Conservation (phyloP, 305 asterid genomes). For the Fraxinus sp. region DNA sequence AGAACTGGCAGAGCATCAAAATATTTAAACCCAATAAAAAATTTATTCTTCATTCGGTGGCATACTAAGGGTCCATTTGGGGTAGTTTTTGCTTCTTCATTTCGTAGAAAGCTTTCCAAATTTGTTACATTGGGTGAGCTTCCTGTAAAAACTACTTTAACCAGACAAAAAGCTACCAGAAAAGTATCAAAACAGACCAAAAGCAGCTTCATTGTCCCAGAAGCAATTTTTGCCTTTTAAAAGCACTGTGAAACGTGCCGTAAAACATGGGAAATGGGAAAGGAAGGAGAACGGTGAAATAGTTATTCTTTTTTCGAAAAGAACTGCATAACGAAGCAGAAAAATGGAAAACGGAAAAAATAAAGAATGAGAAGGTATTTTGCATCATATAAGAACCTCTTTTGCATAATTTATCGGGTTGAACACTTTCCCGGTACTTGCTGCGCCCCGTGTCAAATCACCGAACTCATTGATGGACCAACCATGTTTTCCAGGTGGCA, state of each 20-base stretch:
- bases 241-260: background rate
- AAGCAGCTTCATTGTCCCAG: background rate
- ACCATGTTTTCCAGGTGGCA: conserved; percentile 76
- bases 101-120: background rate
- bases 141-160: background rate
- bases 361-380: background rate
- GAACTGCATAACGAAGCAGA: background rate
- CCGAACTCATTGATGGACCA: conserved; percentile 92
- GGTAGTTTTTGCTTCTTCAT: background rate
- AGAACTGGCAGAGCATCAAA: background rate
- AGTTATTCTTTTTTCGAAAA: background rate
- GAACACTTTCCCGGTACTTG: conserved; percentile 81
- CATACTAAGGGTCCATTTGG: background rate
- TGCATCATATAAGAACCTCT: conserved; percentile 31
- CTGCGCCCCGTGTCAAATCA: conserved; percentile 80
- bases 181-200: background rate
- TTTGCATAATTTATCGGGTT: conserved; percentile 43
- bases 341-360: background rate
- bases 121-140: background rate
- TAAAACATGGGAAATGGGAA: background rate
- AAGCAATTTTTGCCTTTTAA: background rate
- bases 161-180: background rate
- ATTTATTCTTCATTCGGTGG: background rate
- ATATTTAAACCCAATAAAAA: too few relatives aligned
- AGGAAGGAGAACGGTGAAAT: background rate